Evolutionary conservation across 192 early-diverging fungal genomes (phyloP).

Genomic region (Chytriomyces confervae): DNA sequence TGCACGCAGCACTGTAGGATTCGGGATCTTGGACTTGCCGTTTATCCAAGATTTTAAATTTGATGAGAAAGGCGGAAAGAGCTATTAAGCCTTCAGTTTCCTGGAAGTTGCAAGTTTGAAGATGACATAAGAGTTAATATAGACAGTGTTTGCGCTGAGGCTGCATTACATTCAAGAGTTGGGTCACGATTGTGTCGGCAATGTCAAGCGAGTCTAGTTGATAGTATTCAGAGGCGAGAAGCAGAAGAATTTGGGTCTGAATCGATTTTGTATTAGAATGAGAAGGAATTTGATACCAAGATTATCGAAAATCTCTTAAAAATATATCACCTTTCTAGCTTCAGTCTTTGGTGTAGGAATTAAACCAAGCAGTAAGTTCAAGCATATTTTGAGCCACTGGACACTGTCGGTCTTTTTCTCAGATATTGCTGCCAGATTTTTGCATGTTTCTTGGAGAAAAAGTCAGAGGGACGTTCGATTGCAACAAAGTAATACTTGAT

Average conservation of each 20-base stretch:
- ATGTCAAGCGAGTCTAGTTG: neutral
- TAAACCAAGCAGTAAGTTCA: constrained; percentile 1
- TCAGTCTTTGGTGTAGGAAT: neutral
- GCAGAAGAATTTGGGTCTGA: constrained; percentile 23
- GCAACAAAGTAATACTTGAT: neutral
- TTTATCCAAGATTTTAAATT: constrained; percentile 5
- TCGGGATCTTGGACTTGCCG: neutral
- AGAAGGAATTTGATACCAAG: neutral
- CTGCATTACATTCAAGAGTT: neutral
- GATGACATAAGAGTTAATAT: neutral
- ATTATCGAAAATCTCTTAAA: too few relatives aligned
- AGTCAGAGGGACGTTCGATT: neutral
- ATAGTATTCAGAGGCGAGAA: constrained; percentile 23
- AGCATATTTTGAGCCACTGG: constrained; percentile 29
- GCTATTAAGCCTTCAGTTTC: constrained; percentile 17
- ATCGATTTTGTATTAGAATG: neutral
- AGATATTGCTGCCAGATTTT: neutral
- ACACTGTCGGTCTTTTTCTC: constrained; percentile 5
- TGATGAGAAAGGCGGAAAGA: constrained; percentile 17
- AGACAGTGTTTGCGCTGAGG: neutral
- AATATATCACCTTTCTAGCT: constrained; percentile 1
- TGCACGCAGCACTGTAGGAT: neutral
- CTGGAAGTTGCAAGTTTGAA: neutral
- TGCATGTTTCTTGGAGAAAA: constrained; percentile 10
- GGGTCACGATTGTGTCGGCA: constrained; percentile 15